Percentiles rank a stretch among this genome's conserved stretches.
These are phyloP conservation scores for Calocybe indica DNA, from an alignment of 768 basidiomycete genomes.

Conservation along the genomic window DNA sequence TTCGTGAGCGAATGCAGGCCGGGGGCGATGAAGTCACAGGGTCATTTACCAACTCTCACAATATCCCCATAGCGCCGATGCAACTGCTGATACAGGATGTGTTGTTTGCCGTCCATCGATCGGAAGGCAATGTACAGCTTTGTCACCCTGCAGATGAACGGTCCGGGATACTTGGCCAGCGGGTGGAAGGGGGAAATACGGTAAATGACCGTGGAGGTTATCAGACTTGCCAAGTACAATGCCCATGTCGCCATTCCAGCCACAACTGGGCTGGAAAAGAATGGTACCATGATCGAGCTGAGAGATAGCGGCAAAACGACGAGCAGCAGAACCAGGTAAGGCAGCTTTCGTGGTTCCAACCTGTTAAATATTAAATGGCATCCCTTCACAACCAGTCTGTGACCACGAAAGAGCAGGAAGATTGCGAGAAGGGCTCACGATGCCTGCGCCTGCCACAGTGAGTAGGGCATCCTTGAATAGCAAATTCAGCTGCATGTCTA, in stretches of 20 bases:
- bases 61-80: conserved; percentile 48
- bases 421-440: background rate
- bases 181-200: conserved; percentile 44
- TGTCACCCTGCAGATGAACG: conserved; percentile 29
- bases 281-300: background rate
- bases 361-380: conserved; percentile 6
- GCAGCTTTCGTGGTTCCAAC: conserved; percentile 4
- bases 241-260: conserved; percentile 2
- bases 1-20: no score
- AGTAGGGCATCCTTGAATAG: background rate
- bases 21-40: no score
- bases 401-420: background rate
- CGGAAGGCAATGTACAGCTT: conserved; percentile 29
- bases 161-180: conserved; percentile 41
- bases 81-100: conserved; percentile 34
- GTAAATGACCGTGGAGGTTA: conserved; percentile 19
- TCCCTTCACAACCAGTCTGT: conserved; percentile 1
- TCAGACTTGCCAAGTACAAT: conserved; percentile 1
- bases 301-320: conserved; percentile 3
- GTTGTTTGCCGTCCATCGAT: conserved; percentile 30
- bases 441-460: background rate
- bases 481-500: no score
- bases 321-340: conserved; percentile 5
- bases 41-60: conserved; percentile 45
- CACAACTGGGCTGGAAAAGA: background rate